Percentiles rank a stretch among this genome's conserved stretches.
Conservation (phyloP, 495 filamentous ascomycete species). For the Aspergillus funiculosus region DNA sequence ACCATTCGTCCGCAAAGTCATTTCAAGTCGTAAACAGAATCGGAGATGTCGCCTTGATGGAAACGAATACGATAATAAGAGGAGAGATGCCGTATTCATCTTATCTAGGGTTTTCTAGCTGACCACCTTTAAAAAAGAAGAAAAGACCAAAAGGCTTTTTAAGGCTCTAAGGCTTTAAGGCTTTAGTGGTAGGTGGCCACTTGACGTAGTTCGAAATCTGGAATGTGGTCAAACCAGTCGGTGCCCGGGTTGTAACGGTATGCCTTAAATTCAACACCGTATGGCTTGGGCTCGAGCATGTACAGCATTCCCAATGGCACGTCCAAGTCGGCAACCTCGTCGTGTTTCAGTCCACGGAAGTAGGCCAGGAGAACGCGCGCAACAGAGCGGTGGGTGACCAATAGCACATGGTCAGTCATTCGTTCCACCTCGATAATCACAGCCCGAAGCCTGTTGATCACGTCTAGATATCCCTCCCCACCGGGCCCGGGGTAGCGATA, state of each 20-base stretch:
- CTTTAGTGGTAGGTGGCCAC: slow-evolving; percentile 29
- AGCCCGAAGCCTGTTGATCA: slow-evolving; percentile 90
- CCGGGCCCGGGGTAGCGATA: slow-evolving; percentile 94
- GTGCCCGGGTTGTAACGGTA: slow-evolving; percentile 74
- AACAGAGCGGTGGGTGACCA: slow-evolving; percentile 85
- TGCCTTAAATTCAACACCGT: slow-evolving; percentile 92
- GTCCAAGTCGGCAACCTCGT: slow-evolving; percentile 88
- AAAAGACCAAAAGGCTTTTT: too few species aligned
- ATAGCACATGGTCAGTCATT: slow-evolving; percentile 88
- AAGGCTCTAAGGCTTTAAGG: neutral
- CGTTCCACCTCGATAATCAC: slow-evolving; percentile 96
- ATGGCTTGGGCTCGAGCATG: slow-evolving; percentile 93
- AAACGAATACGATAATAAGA: slow-evolving; percentile 5
- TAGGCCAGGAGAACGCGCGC: slow-evolving; percentile 91
- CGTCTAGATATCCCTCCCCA: slow-evolving; percentile 92
- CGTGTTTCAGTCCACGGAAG: slow-evolving; percentile 82
- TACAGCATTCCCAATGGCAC: slow-evolving; percentile 90
- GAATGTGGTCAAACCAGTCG: slow-evolving; percentile 77
- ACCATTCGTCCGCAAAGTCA: neutral
- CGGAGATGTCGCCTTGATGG: slow-evolving; percentile 4
- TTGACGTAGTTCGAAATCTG: slow-evolving; percentile 64
- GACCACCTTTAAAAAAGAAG: neutral
- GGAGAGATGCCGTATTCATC: neutral
- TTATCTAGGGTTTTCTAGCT: neutral
- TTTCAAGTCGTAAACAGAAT: neutral